Percentiles rank a stretch among this genome's conserved stretches.
Conservation (phyloP, 1,284 basidiomycete species). For the Omphalotus olearius region DNA sequence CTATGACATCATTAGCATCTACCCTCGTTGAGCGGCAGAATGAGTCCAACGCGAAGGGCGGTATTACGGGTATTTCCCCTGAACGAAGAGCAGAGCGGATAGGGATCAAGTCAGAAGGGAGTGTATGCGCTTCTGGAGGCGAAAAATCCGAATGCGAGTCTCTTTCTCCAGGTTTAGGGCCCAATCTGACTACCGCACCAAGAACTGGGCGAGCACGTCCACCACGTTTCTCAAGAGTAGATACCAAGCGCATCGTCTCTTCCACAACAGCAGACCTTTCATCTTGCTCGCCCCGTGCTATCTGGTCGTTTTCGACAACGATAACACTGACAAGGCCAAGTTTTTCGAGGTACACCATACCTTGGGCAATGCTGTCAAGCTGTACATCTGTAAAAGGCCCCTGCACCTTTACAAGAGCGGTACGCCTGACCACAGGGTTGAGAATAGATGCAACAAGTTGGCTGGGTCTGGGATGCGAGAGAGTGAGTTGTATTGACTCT, state of each 20-base stretch:
- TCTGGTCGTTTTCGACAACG: slow-evolving; percentile 87
- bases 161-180: slow-evolving; percentile 63
- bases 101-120: slow-evolving; percentile 72
- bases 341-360: slow-evolving; percentile 93
- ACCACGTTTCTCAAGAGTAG: slow-evolving; percentile 80
- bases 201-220: slow-evolving; percentile 85
- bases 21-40: slow-evolving; percentile 85
- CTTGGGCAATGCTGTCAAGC: slow-evolving; percentile 89
- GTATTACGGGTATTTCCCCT: slow-evolving; percentile 94
- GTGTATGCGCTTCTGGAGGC: slow-evolving; percentile 69
- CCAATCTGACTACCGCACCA: slow-evolving; percentile 81
- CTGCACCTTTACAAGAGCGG: slow-evolving; percentile 95
- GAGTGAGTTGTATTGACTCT: slow-evolving; percentile 19
- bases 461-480: slow-evolving; percentile 33
- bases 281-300: slow-evolving; percentile 62
- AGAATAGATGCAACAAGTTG: slow-evolving; percentile 80
- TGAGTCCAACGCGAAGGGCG: slow-evolving; percentile 92
- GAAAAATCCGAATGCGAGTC: slow-evolving; percentile 26
- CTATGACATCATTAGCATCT: slow-evolving; percentile 88
- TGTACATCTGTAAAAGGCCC: slow-evolving; percentile 96
- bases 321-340: slow-evolving; percentile 94
- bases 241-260: slow-evolving; percentile 82
- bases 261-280: slow-evolving; percentile 62
- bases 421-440: slow-evolving; percentile 77
- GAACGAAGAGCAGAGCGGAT: slow-evolving; percentile 86